Conservation (phyloP, 208 protist genomes). For the Trypanosoma caninum region DNA sequence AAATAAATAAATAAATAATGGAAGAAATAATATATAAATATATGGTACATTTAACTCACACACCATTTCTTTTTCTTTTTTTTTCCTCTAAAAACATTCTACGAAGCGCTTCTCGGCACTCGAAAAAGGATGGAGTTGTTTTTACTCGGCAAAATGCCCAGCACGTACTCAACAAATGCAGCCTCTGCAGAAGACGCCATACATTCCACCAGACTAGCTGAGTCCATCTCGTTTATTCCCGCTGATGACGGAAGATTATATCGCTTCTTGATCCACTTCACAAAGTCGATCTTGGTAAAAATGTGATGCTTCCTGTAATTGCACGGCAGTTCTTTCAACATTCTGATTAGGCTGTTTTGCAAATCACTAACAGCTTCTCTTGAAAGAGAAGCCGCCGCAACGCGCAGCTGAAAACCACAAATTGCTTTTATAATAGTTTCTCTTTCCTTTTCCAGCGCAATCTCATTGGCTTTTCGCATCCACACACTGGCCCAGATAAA, state of each 20-base stretch:
- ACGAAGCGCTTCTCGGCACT: not conserved
- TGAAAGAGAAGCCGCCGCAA: conserved; percentile 52
- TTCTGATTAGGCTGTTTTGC: conserved; percentile 34
- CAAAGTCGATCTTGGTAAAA: conserved; percentile 22
- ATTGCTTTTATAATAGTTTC: conserved; percentile 28
- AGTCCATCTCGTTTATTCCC: not conserved
- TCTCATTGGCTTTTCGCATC: conserved; percentile 39
- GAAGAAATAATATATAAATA: conserved; percentile 1
- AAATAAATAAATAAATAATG: conserved; percentile 3
- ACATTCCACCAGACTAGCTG: conserved; percentile 39
- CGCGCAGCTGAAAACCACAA: conserved; percentile 33
- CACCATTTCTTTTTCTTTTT: not conserved
- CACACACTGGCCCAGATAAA: conserved; percentile 39
- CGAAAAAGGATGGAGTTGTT: not conserved
- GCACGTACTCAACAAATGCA: conserved; percentile 50
- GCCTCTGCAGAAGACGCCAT: conserved; percentile 70
- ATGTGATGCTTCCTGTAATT: conserved; percentile 17
- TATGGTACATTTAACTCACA: conserved; percentile 11
- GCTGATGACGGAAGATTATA: not conserved
- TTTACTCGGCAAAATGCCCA: conserved; percentile 28
- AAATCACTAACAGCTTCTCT: conserved; percentile 39
- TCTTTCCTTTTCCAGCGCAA: conserved; percentile 45
- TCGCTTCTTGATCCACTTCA: conserved; percentile 8
- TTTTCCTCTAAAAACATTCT: not conserved
- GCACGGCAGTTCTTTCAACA: conserved; percentile 14